Evolutionary conservation across 148 eudicot genomes (phyloP).

Genomic region (Chenopodium suecicum): DNA sequence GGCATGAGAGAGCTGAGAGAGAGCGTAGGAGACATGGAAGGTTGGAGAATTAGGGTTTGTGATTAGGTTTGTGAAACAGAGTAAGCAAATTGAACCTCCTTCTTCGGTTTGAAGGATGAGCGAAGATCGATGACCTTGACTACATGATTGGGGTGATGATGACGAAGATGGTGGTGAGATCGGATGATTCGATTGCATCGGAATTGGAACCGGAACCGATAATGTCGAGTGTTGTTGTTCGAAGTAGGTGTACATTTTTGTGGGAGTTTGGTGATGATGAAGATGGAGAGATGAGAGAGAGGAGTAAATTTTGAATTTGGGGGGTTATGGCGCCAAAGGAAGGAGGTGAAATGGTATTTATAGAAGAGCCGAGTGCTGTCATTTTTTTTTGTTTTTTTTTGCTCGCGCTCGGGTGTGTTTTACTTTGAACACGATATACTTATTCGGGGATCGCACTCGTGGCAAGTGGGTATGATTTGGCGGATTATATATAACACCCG

Average conservation of each 20-base stretch:
- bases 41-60: slow-evolving; percentile 66
- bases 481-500: too few relatives aligned
- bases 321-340: too few relatives aligned
- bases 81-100: slow-evolving; percentile 78
- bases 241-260: slow-evolving; percentile 2
- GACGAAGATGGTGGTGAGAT: neutral
- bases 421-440: too few relatives aligned
- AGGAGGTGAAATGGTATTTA: too few relatives aligned
- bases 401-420: too few relatives aligned
- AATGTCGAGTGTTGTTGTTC: neutral
- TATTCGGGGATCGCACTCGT: too few relatives aligned
- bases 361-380: too few relatives aligned
- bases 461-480: too few relatives aligned
- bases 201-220: neutral
- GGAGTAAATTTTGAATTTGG: neutral
- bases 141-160: slow-evolving; percentile 41
- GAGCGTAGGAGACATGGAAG: slow-evolving; percentile 86
- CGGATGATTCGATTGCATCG: too few relatives aligned
- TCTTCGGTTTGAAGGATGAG: slow-evolving; percentile 46
- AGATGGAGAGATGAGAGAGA: too few relatives aligned
- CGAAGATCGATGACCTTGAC: slow-evolving; percentile 63
- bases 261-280: neutral
- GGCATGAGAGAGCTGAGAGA: slow-evolving; percentile 76
- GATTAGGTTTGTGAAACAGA: slow-evolving; percentile 79
- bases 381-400: too few relatives aligned